Conservation (phyloP, 192 early-diverging fungal species). For the Coemansia sp. region DNA sequence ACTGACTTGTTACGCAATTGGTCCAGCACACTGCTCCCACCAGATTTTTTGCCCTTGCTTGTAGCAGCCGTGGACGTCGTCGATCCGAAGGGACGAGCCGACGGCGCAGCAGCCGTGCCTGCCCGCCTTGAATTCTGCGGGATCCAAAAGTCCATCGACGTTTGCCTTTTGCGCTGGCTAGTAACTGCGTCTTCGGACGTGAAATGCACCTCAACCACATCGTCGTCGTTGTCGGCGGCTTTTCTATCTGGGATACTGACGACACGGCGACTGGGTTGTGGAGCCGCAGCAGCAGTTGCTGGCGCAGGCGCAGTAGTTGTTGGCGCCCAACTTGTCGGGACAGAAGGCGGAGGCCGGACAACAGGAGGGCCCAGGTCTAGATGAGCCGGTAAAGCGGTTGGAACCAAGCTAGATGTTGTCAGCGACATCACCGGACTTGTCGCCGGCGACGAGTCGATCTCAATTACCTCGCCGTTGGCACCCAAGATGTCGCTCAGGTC, state of each 20-base stretch:
- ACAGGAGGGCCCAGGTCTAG: background rate
- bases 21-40: conserved; percentile 1
- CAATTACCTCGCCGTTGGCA: conserved; percentile 1
- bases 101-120: background rate
- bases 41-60: conserved; percentile 5
- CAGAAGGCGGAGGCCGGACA: background rate
- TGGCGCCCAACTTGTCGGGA: background rate
- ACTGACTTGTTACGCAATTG: conserved; percentile 27
- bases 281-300: background rate
- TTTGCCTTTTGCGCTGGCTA: conserved; percentile 18
- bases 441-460: background rate
- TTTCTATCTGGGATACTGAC: background rate
- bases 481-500: conserved; percentile 31
- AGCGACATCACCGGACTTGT: background rate
- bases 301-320: background rate
- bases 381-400: background rate
- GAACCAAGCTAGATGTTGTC: background rate
- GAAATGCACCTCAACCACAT: conserved; percentile 11
- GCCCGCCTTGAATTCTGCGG: background rate
- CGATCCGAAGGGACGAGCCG: background rate
- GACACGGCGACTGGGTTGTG: background rate
- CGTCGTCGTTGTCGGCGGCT: background rate
- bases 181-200: conserved; percentile 9
- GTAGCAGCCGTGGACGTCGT: background rate
- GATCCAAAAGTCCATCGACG: conserved; percentile 33